Base-by-base conservation (phyloP, 129 eudicot genomes). In the Cynara cardunculus region DNA sequence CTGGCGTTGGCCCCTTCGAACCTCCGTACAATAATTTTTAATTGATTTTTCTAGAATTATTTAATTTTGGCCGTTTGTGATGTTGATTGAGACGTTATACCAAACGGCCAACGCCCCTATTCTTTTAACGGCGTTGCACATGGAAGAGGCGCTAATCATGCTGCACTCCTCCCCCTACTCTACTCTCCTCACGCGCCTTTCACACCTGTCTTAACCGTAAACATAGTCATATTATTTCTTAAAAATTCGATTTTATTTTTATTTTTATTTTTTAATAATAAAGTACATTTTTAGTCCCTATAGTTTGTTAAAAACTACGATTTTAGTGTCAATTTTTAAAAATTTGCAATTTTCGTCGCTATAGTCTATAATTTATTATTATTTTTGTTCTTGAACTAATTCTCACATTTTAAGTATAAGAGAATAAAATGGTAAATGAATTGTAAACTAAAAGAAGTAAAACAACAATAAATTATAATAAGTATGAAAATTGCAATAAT, bases 31-130 rank as follows among this genome's bases (percentile, higher is more conserved):
- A 59, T 82, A 18, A 65, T 75, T 26, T 13, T 56, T 3, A 7
- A 27, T 72, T 70, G 26, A 61, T 32, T 25, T n/a, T 2, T 69
- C 71, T n/a, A 27, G 56, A 67, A 49, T 62, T 25, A 31, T 68
- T 81, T 66, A 56, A 80, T 31, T 28, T 83, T 78, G 73, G 78
- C 32, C 5, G 84, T 78, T 69, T 76, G 81, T 81, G 14, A 68
- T 62, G 70, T 39, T 83, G 96, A 91, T 87, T 71, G 77, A 59
- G 93, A 91, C 91, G 89, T 85, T 71, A 69, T 81, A 86, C 93
- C 92, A 25, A 91, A 89, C 89, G 65, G 65, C 9, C 65, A 18
- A 18, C 24, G 24, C 65, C 8, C 2, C 0, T 18, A 56, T 56
- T 56, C n/a, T 41, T 16, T 56, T 56, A 56, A 56, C 65, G 65